Evolutionary conservation across 208 protist genomes (phyloP).

Genomic region (Trypanosoma platydactyli): DNA sequence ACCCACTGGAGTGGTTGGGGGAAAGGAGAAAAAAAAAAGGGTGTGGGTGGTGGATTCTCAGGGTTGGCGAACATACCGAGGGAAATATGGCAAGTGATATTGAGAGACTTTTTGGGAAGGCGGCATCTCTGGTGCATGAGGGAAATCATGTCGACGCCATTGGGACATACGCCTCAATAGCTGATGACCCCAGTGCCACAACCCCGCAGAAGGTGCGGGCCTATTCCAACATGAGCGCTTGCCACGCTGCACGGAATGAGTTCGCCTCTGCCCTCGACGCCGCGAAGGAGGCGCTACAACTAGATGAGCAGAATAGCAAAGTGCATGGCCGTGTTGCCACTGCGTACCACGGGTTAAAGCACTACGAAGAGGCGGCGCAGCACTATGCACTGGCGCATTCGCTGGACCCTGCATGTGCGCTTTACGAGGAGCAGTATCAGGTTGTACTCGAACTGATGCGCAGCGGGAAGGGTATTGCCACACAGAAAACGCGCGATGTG

Average conservation of each 20-base stretch:
- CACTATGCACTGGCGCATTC: constrained; percentile 41
- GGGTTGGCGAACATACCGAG: not conserved
- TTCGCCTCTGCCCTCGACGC: constrained; percentile 51
- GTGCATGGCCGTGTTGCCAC: constrained; percentile 60
- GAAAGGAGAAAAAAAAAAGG: constrained; percentile 3
- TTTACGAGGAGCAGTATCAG: constrained; percentile 37
- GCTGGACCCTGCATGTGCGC: constrained; percentile 33
- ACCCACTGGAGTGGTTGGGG: not conserved
- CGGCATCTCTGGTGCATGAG: constrained; percentile 46
- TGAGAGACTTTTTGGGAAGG: constrained; percentile 53
- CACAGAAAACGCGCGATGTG: constrained; percentile 35
- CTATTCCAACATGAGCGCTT: constrained; percentile 80
- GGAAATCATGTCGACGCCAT: constrained; percentile 57
- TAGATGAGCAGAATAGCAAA: constrained; percentile 57
- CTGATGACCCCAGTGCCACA: constrained; percentile 15
- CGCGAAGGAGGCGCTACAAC: constrained; percentile 46
- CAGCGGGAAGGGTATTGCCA: constrained; percentile 41
- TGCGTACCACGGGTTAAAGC: constrained; percentile 66
- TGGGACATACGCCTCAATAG: constrained; percentile 47
- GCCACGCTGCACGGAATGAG: constrained; percentile 61
- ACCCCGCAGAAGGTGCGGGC: constrained; percentile 49
- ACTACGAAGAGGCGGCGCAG: constrained; percentile 60
- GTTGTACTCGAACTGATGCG: constrained; percentile 50
- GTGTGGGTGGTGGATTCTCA: too few species aligned
- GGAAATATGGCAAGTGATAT: not conserved